Conservation (phyloP, 1,284 basidiomycete species). For the Pascua guehoae region DNA sequence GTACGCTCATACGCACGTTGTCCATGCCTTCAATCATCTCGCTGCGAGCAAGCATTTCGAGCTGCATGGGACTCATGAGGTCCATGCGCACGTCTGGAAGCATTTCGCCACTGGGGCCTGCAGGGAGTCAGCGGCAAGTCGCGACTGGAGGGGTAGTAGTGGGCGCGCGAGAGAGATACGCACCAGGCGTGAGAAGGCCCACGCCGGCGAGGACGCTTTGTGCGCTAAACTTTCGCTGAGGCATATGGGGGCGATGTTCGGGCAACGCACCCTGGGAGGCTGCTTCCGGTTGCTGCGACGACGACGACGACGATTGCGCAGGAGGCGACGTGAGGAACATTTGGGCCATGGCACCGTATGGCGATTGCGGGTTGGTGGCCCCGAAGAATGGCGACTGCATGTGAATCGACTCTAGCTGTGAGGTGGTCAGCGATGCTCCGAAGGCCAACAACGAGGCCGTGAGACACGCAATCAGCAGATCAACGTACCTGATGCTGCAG, state of each 20-base stretch:
- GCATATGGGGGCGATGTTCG: constrained; percentile 4
- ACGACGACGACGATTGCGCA: background rate
- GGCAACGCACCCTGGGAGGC: constrained; percentile 4
- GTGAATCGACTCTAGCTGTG: constrained; percentile 47
- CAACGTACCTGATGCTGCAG: constrained; percentile 21
- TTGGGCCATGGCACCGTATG: constrained; percentile 33
- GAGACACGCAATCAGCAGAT: background rate
- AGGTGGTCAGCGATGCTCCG: constrained; percentile 1
- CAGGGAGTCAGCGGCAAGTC: background rate
- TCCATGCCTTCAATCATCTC: constrained; percentile 31
- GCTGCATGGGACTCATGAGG: constrained; percentile 44
- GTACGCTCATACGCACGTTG: constrained; percentile 21
- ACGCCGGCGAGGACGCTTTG: constrained; percentile 5
- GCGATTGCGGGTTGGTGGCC: constrained; percentile 30
- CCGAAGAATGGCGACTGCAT: constrained; percentile 49
- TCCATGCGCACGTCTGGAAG: constrained; percentile 35
- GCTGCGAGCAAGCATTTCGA: constrained; percentile 36
- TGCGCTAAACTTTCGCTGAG: constrained; percentile 6
- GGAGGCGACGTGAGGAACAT: constrained; percentile 37
- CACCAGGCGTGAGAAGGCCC: constrained; percentile 35
- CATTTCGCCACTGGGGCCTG: constrained; percentile 45
- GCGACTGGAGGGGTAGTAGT: background rate
- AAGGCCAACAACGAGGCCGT: background rate
- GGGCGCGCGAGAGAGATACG: constrained; percentile 3
- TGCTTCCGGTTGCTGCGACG: too few relatives aligned